Percentiles rank a stretch among this genome's conserved stretches.
These are phyloP conservation scores for Phyllosticta paracitricarpa DNA, from an alignment of 2,329 filamentous ascomycete genomes.

Conservation along the genomic window DNA sequence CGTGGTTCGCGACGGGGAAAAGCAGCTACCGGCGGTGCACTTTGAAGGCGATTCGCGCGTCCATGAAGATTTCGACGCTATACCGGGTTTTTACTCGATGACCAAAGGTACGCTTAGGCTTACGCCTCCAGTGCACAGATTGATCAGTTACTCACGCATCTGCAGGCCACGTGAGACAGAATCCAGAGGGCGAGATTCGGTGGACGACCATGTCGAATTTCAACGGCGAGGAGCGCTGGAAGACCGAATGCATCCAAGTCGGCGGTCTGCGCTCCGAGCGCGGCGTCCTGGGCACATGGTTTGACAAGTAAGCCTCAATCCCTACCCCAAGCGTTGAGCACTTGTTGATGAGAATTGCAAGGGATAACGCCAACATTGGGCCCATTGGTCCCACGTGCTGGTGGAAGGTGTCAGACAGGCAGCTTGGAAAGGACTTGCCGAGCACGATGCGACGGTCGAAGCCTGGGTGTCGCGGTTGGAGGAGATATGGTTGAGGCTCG, in stretches of 20 bases:
- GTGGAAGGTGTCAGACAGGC: constrained; percentile 58
- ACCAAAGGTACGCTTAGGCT: constrained; percentile 48
- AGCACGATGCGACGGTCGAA: not conserved
- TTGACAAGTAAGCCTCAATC: constrained; percentile 50
- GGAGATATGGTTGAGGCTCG: not conserved
- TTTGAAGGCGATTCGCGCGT: constrained; percentile 54
- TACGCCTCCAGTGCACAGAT: not conserved
- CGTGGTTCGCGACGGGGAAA: constrained; percentile 46
- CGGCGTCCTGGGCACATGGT: constrained; percentile 68
- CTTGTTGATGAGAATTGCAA: constrained; percentile 17
- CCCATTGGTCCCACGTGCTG: constrained; percentile 67
- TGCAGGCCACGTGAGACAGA: constrained; percentile 53
- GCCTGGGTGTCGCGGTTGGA: not conserved
- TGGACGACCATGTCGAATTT: constrained; percentile 64
- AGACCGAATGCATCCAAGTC: constrained; percentile 66
- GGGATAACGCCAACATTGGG: constrained; percentile 56
- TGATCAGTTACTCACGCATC: not conserved
- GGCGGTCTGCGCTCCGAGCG: constrained; percentile 56
- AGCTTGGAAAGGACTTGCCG: not conserved
- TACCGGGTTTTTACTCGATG: constrained; percentile 56
- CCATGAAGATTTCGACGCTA: constrained; percentile 52
- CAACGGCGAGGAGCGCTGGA: constrained; percentile 59
- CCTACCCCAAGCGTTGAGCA: not conserved
- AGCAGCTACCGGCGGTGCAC: constrained; percentile 51
- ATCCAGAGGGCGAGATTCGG: constrained; percentile 58